phyloP scores from a whole-genome alignment of 2,329 filamentous ascomycete genomes.

The Trichoderma lentiforme region DNA sequence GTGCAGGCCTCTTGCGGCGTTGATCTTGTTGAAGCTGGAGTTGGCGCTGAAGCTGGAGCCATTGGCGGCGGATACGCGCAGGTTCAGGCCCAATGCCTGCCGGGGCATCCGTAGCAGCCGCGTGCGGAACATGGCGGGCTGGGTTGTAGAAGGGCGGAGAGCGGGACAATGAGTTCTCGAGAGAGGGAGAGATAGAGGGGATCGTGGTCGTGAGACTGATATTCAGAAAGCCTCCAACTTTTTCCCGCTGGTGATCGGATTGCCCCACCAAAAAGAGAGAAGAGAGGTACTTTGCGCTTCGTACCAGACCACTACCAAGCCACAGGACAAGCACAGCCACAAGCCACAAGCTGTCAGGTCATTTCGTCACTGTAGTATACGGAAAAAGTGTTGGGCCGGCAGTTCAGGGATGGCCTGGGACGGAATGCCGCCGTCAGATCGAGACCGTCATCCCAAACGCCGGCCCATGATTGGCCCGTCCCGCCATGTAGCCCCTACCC shows the following conservation, averaged over 20 bases:
- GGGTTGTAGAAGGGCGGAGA: background rate
- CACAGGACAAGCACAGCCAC: background rate
- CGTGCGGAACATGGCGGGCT: slow-evolving; percentile 47
- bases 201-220: background rate
- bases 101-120: slow-evolving; percentile 54
- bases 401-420: background rate
- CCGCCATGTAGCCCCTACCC: background rate
- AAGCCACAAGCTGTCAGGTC: background rate
- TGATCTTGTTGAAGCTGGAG: background rate
- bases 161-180: background rate
- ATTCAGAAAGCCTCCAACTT: slow-evolving; percentile 11
- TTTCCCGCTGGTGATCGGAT: slow-evolving; percentile 6
- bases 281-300: background rate
- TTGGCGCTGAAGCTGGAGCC: background rate
- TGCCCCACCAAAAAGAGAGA: slow-evolving; percentile 3
- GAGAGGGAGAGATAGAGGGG: background rate
- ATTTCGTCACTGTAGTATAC: background rate
- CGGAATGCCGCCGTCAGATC: background rate
- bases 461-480: background rate
- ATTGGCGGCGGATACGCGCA: slow-evolving; percentile 32
- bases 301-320: background rate
- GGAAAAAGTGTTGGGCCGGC: background rate
- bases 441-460: background rate
- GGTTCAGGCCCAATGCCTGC: slow-evolving; percentile 34
- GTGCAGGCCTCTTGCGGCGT: slow-evolving; percentile 40